Conservation (phyloP, 1,284 basidiomycete genomes). For the Melampsora larici-populina region DNA sequence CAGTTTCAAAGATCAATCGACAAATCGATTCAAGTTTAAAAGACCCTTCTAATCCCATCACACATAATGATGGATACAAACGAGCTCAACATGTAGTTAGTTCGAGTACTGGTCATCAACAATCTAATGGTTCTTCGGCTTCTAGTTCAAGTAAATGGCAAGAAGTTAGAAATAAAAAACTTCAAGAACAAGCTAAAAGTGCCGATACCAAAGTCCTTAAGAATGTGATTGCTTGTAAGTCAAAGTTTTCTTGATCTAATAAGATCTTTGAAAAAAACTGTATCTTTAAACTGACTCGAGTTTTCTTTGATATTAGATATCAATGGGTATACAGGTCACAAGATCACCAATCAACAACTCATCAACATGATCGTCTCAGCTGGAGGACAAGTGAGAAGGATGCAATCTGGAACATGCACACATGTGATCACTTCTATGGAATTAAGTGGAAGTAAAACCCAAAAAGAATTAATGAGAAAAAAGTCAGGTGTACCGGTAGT, state of each 20-base stretch:
- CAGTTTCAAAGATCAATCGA: slow-evolving; percentile 10
- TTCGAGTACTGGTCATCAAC: too few species aligned
- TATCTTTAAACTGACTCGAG: too few species aligned
- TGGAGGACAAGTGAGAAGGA: slow-evolving; percentile 25
- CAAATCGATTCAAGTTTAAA: slow-evolving; percentile 14
- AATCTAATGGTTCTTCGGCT: too few species aligned
- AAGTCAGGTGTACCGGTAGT: slow-evolving; percentile 21
- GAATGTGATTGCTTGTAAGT: slow-evolving; percentile 27
- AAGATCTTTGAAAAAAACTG: too few species aligned
- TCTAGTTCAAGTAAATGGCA: too few species aligned
- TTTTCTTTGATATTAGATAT: slow-evolving; percentile 28
- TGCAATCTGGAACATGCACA: slow-evolving; percentile 13
- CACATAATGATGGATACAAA: slow-evolving; percentile 24
- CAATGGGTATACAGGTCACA: slow-evolving; percentile 39
- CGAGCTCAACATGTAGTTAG: not conserved
- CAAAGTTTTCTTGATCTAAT: not conserved
- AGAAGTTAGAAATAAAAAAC: too few species aligned
- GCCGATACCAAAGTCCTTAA: slow-evolving; percentile 27
- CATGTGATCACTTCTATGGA: slow-evolving; percentile 36
- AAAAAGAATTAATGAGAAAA: slow-evolving; percentile 8
- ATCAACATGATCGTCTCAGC: slow-evolving; percentile 21
- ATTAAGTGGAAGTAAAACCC: slow-evolving; percentile 34
- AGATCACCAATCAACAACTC: slow-evolving; percentile 21
- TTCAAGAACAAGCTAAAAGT: slow-evolving; percentile 16
- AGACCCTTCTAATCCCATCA: slow-evolving; percentile 29